A percentile compares a stretch with the other conserved stretches of the same genome.
These are phyloP conservation scores for Cotoneaster glaucophyllus DNA, from an alignment of 306 rosid species.

Conservation along the genomic window DNA sequence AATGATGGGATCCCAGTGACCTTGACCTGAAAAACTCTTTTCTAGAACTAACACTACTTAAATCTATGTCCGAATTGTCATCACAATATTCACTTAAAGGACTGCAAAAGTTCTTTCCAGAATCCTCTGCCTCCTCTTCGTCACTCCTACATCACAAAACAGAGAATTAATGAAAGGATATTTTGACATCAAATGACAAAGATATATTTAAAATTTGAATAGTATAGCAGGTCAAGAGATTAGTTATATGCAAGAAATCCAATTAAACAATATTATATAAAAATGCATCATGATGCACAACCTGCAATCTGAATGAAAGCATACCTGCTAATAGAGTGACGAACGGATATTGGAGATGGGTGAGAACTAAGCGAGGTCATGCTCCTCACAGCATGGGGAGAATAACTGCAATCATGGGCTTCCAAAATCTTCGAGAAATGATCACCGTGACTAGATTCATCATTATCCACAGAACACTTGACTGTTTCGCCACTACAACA, in stretches of 20 bases:
- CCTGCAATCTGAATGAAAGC: not conserved
- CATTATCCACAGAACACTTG: conserved; percentile 33
- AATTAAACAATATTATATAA: conserved; percentile 5
- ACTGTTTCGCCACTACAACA: conserved; percentile 45
- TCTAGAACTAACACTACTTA: conserved; percentile 75
- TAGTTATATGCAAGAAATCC: not conserved
- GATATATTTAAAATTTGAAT: not conserved
- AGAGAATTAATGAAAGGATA: conserved; percentile 3
- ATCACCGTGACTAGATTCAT: conserved; percentile 43
- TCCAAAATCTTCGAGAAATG: conserved; percentile 41
- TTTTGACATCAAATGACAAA: not conserved
- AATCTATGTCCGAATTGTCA: conserved; percentile 59
- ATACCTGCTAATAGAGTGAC: conserved; percentile 58
- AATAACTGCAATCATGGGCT: conserved; percentile 41
- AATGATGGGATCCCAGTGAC: conserved; percentile 68
- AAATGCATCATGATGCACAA: not conserved
- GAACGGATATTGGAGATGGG: conserved; percentile 47
- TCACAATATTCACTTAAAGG: conserved; percentile 68
- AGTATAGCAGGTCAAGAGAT: not conserved
- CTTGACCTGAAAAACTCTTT: conserved; percentile 41
- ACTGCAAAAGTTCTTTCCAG: conserved; percentile 56
- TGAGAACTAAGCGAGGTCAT: conserved; percentile 41
- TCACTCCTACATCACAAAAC: conserved; percentile 57
- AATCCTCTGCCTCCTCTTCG: conserved; percentile 68
- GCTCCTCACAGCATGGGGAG: conserved; percentile 42